Evolutionary conservation across 306 rosid species (phyloP).

Genomic region (Parietaria judaica): DNA sequence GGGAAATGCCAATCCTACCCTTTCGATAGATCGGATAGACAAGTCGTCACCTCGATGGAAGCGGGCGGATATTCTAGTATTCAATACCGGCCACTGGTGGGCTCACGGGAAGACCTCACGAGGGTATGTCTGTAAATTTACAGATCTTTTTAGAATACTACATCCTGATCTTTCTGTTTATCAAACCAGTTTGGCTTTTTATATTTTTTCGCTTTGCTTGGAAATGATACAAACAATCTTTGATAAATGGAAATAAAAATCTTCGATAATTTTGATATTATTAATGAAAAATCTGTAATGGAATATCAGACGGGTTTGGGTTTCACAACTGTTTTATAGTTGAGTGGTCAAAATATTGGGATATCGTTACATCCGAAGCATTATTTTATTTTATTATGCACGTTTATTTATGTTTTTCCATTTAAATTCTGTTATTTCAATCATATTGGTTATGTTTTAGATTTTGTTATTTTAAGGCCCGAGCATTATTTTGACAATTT

Average conservation of each 20-base stretch:
- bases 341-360: no score
- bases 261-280: no score
- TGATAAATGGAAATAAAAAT: neutral
- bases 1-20: conserved; percentile 78
- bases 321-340: no score
- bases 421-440: no score
- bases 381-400: no score
- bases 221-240: neutral
- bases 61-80: conserved; percentile 85
- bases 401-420: no score
- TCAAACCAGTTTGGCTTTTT: neutral
- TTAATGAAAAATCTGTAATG: no score
- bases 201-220: neutral
- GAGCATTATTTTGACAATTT: no score
- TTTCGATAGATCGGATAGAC: conserved; percentile 86
- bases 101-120: conserved; percentile 96
- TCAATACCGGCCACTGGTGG: conserved; percentile 99
- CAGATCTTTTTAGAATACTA: neutral
- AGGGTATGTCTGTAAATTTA: conserved; percentile 46
- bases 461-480: no score
- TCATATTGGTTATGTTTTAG: no score
- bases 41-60: conserved; percentile 75
- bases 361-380: no score
- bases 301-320: no score
- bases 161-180: neutral